Conservation (phyloP, 768 basidiomycete species). For the Mycena vitilis region DNA sequence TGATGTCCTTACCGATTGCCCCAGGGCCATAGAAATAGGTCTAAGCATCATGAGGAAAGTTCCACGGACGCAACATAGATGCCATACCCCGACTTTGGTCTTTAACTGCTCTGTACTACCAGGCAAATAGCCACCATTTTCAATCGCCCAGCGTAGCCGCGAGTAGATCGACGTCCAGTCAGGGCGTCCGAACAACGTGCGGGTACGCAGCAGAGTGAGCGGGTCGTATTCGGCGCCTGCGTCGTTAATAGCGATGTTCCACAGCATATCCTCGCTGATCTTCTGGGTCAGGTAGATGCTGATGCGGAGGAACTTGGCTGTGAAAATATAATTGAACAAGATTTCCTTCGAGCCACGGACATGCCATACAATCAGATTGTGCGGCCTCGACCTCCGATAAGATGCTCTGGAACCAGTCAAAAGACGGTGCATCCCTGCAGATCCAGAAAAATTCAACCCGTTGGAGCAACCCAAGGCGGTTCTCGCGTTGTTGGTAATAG, state of each 20-base stretch:
- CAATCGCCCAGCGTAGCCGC: conserved; percentile 80
- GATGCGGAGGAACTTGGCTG: conserved; percentile 93
- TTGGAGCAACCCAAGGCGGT: conserved; percentile 79
- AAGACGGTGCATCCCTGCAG: conserved; percentile 88
- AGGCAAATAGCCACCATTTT: conserved; percentile 83
- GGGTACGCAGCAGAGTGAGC: conserved; percentile 85
- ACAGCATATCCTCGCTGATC: conserved; percentile 86
- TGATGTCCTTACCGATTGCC: conserved; percentile 78
- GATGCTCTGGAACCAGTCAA: conserved; percentile 95
- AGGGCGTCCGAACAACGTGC: conserved; percentile 93
- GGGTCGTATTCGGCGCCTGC: conserved; percentile 89
- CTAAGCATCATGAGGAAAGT: conserved; percentile 46
- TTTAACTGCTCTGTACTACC: conserved; percentile 81
- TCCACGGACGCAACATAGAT: neutral
- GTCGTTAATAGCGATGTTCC: conserved; percentile 92
- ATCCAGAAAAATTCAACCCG: conserved; percentile 97
- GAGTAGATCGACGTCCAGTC: conserved; percentile 88
- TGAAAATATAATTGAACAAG: conserved; percentile 25
- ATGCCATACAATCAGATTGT: conserved; percentile 84
- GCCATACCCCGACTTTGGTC: conserved; percentile 83
- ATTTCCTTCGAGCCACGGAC: neutral
- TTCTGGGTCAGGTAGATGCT: conserved; percentile 91
- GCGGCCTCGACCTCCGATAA: conserved; percentile 89
- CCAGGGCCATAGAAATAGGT: conserved; percentile 93
- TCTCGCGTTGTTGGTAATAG: conserved; percentile 80